Evolutionary conservation across 495 filamentous ascomycete species (phyloP).

Genomic region (Clohesyomyces aquaticus): DNA sequence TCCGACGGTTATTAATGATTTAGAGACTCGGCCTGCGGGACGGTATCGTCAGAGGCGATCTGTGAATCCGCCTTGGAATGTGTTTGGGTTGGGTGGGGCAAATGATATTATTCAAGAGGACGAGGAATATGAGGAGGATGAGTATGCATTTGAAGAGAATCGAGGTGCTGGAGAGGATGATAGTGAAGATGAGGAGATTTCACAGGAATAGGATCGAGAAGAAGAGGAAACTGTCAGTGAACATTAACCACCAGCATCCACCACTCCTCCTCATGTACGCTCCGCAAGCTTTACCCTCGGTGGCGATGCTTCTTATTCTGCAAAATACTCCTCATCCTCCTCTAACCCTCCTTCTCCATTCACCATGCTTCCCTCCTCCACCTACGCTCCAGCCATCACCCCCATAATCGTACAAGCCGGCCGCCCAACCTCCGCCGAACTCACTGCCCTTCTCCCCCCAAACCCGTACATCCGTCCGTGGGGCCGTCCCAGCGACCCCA

Average conservation of each 20-base stretch:
- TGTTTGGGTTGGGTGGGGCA: background rate
- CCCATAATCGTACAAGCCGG: background rate
- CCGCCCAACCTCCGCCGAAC: background rate
- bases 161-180: background rate
- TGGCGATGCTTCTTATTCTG: no score
- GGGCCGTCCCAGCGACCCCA: background rate
- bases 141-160: no score
- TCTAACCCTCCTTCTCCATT: no score
- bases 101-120: background rate
- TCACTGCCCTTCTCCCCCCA: background rate
- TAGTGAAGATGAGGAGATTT: conserved; percentile 1
- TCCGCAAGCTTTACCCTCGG: no score
- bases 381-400: background rate
- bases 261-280: no score
- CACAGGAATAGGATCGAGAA: background rate
- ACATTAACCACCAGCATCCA: no score
- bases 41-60: no score
- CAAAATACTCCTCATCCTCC: no score
- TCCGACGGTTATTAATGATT: no score
- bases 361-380: no score
- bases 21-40: no score
- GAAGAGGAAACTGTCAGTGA: background rate
- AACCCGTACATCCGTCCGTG: background rate
- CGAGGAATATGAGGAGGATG: background rate
- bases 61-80: no score